Base-by-base conservation (phyloP, 148 eudicot genomes). In the Camellia lanceoleosa region DNA sequence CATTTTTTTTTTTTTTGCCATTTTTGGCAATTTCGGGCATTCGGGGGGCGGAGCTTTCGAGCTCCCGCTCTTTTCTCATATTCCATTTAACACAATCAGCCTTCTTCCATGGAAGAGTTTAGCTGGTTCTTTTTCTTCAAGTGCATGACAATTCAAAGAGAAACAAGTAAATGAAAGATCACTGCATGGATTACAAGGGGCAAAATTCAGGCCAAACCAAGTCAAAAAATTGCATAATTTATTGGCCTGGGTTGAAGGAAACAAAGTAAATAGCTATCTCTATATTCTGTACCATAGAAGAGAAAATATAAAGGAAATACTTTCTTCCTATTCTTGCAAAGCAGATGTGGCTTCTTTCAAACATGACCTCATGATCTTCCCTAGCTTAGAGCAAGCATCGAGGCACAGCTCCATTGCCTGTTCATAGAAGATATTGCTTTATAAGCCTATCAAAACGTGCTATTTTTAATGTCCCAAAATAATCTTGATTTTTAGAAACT, bases 381-480 rank as follows among this genome's bases (percentile, higher is more conserved):
- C 97, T 19, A 96, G 94, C 90, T 93, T 93, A 70, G 83, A 85
- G 87, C 97, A 93, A 18, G 98, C 98, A 80, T 92, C 92, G 10
- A 91, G 89, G 81, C 98, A 92, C 19, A 96, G 86, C 84, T 88
- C 88, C 95, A 91, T 90, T 79, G 93, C 99, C 99, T 95, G 90
- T 74, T 52, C 82, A 79, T 41, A 74, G 4, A 72, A 18, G 41
- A 73, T 4, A 73, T 42, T 72, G 64, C 62, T 68, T 4, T 9
- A 16, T 44, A 9, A 75, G 51, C 23, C 43, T n/a, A 60, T 23
- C 20, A 11, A 43, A 43, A 30, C 38, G 38, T 30, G 38, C 54
- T 14, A 15, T 2, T 58, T 7, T 6, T 74, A 14, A 42, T 3
- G 65, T n/a, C 75, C 75, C n/a, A 3, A 38, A 74, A 56, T 41